Conservation (phyloP, 345 rosid species). For the Populus tremula region DNA sequence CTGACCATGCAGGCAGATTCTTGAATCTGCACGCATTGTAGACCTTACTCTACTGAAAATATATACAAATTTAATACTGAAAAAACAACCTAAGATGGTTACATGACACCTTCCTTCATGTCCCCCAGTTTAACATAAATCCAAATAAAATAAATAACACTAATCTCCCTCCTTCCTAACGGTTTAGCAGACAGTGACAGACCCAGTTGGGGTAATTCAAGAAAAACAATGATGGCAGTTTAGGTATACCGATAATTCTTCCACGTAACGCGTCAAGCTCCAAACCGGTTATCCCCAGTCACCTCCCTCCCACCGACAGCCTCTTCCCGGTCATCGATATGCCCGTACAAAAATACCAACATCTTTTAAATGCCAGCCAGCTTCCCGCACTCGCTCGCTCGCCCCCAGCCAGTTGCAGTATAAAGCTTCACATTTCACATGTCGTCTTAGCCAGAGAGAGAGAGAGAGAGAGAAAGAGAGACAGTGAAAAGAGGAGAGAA, state of each 20-base stretch:
- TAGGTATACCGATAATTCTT: conserved; percentile 27
- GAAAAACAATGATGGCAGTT: conserved; percentile 17
- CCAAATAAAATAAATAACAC: background rate
- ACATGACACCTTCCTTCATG: background rate
- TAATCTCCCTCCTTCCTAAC: background rate
- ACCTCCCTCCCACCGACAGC: conserved; percentile 33
- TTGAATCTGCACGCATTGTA: conserved; percentile 10
- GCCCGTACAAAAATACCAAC: background rate
- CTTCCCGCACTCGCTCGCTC: conserved; percentile 22
- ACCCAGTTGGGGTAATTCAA: conserved; percentile 6
- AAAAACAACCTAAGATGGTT: background rate
- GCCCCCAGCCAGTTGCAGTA: background rate
- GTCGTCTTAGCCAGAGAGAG: background rate
- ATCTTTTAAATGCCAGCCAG: conserved; percentile 27
- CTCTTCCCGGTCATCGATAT: conserved; percentile 13
- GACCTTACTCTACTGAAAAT: background rate
- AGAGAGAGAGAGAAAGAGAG: background rate
- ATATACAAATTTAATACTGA: background rate
- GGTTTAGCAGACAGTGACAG: background rate
- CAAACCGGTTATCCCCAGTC: conserved; percentile 34
- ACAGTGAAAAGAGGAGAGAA: background rate
- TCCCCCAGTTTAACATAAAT: background rate
- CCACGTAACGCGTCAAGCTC: conserved; percentile 3
- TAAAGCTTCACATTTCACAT: background rate
- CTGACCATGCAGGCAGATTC: background rate